Conservation (phyloP, 1,284 basidiomycete genomes). For the Sporisorium iseilematis-ciliati region DNA sequence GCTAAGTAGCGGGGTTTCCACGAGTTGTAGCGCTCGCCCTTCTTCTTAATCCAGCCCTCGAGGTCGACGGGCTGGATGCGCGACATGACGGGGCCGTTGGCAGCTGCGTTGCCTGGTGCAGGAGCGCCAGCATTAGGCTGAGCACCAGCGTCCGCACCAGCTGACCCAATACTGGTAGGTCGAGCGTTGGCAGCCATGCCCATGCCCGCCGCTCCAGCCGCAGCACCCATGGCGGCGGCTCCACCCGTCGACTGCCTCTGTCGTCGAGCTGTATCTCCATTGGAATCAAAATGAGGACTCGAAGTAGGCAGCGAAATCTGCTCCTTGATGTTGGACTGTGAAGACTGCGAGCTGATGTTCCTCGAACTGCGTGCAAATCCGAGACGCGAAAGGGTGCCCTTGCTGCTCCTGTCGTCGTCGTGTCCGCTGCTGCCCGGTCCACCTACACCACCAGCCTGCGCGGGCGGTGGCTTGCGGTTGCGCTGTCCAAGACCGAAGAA, state of each 20-base stretch:
- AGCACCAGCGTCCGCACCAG: conserved; percentile 31
- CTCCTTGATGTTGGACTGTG: conserved; percentile 56
- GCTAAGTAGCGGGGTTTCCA: conserved; percentile 96
- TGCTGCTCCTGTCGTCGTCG: conserved; percentile 41
- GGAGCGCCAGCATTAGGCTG: conserved; percentile 54
- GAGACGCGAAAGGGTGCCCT: conserved; percentile 59
- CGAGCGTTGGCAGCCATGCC: conserved; percentile 26
- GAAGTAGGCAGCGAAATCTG: conserved; percentile 66
- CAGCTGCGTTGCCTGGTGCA: conserved; percentile 21
- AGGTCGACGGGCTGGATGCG: conserved; percentile 66
- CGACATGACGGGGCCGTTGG: conserved; percentile 57
- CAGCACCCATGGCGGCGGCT: conserved; percentile 2
- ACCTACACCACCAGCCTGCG: conserved; percentile 22
- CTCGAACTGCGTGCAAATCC: conserved; percentile 51
- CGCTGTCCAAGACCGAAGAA: conserved; percentile 60
- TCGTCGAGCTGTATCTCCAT: conserved; percentile 56
- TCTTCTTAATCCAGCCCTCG: conserved; percentile 90
- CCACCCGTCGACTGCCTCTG: conserved; percentile 40
- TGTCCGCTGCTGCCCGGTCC: conserved; percentile 13
- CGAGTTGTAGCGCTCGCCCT: conserved; percentile 88
- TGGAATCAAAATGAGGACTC: conserved; percentile 60
- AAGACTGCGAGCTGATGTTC: conserved; percentile 38
- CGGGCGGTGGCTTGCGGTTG: conserved; percentile 57
- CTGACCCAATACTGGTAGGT: conserved; percentile 32
- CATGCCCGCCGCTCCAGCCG: conserved; percentile 21